These are phyloP conservation scores for Pythium diclinum DNA, from an alignment of 352 stramenopile genomes.

Conservation along the genomic window DNA sequence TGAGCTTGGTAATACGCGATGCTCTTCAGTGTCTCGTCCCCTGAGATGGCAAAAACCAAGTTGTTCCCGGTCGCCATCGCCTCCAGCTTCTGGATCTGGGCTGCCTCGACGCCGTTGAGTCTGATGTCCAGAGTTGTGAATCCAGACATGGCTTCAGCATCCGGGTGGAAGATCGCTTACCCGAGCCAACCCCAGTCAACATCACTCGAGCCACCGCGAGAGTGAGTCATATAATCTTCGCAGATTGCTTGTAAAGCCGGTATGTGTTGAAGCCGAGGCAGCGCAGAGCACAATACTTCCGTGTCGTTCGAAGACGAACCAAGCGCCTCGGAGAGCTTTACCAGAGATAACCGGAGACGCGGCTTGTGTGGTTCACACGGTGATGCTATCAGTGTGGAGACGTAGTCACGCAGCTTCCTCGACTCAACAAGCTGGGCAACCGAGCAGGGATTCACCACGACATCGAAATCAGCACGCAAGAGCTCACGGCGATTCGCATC, in stretches of 20 bases:
- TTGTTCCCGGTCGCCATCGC: background rate
- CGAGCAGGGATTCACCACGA: background rate
- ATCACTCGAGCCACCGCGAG: background rate
- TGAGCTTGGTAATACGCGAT: background rate
- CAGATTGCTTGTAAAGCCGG: background rate
- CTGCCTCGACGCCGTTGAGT: background rate
- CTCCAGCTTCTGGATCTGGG: background rate
- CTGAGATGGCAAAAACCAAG: background rate
- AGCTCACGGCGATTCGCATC: background rate
- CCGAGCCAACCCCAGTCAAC: background rate
- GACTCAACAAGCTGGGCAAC: background rate
- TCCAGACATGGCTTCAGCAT: background rate
- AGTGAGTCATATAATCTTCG: background rate
- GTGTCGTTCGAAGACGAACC: background rate
- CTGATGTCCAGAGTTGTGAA: background rate
- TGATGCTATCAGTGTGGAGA: background rate
- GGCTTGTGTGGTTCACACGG: background rate
- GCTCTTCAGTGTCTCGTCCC: background rate
- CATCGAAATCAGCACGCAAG: background rate
- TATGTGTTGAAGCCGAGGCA: background rate
- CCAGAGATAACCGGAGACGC: background rate
- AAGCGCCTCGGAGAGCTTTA: background rate
- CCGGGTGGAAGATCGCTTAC: background rate
- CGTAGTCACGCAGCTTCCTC: background rate
- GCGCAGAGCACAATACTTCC: background rate